Evolutionary conservation across 495 filamentous ascomycete species (phyloP), one percentile per base, ranked within the genome.

Genomic region (Thermothielavioides terrestris): DNA sequence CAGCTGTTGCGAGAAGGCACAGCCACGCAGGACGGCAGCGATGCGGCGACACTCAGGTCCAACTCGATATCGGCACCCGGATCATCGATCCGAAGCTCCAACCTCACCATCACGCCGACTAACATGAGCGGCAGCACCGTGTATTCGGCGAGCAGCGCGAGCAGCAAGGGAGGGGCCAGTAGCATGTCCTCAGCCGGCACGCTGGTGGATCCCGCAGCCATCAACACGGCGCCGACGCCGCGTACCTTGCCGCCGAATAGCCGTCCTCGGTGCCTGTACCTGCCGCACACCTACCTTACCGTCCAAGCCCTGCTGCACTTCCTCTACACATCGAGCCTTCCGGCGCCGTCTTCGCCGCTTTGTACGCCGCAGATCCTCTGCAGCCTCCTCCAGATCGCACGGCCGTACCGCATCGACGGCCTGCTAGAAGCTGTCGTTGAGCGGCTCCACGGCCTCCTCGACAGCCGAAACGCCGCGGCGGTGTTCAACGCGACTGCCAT

Each of bases 401-500:
- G 94, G 6, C 92, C 92, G 0, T 98, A 97, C 63, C 84, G 87
- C 26, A 76, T 98, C 45, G 88, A 95, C 57, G 92, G 92, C 0
- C 78, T 98, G 1, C 75, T 97, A 0, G 92, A 97, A 67, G 88
- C 88, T 1, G 83, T 86, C 6, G 87, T 97, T 11, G 88, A 95
- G 63, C 84, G 91, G 17, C 80, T 98, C 6, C 92, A 98, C 61
- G 80, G 86, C 46, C 79, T 91, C 7, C 81, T 98, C 3, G 94
- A 98, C 58, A 88, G 83, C 11, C 77, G 89, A 41, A 98, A 97
- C 60, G 90, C 92, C 0, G 94, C 92, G 0, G 92, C 94, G 14
- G 88, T 97, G 12, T 98, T 97, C 77, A 98, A 98, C 55, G 92
- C 94, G 0, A 89, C 91, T 0, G 92, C 92, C 40, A 97, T 97